Evolutionary conservation across 208 protist genomes (phyloP), one percentile per base, ranked within the genome.

Genomic region (Tetramitus jugosus): DNA sequence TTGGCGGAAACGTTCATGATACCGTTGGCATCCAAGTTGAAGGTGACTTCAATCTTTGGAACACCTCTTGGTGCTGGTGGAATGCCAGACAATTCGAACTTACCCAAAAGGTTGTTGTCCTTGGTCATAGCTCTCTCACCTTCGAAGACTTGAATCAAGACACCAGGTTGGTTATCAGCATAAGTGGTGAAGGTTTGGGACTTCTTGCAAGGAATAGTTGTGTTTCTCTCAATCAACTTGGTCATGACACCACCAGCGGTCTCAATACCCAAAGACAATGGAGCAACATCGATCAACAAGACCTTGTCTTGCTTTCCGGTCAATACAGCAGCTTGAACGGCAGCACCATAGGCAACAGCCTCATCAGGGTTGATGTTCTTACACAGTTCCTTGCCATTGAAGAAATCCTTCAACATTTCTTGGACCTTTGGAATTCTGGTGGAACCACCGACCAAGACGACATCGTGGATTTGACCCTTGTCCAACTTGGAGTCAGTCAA

Each of bases 381-480:
- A 65, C 35, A 80, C n/a, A 85, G 67, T 83, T 96, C 90, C 82
- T 91, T 94, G 60, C 89, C 87, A 52, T 87, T 84, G 83, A 98
- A 98, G 83, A 97, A 95, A 75, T 97, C 88, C 42, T 75, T 81
- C 52, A 86, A 91, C 75, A 94, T 72, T 62, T 88, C 77, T 80
- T 96, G 93, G 26, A 99, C 87, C 82, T 96, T 97, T 35, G 96
- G 96, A 81, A 99, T 99, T 83, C 97, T 91, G 14, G 92, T 95
- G 77, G 91, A 95, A 49, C 95, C 95, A 67, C 95, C 95, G 33
- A 98, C 95, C 4, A 98, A 85, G 10, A 98, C 86, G 6, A 98
- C 86, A 77, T 96, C 92, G 46, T 93, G 61, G 35, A 97, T 83
- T 33, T 93, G 84, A 3, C 81, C 74, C 67, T 89, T 83, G 79